Evolutionary conservation across 2,329 filamentous ascomycete species (phyloP).

Genomic region (Didymella lethalis): DNA sequence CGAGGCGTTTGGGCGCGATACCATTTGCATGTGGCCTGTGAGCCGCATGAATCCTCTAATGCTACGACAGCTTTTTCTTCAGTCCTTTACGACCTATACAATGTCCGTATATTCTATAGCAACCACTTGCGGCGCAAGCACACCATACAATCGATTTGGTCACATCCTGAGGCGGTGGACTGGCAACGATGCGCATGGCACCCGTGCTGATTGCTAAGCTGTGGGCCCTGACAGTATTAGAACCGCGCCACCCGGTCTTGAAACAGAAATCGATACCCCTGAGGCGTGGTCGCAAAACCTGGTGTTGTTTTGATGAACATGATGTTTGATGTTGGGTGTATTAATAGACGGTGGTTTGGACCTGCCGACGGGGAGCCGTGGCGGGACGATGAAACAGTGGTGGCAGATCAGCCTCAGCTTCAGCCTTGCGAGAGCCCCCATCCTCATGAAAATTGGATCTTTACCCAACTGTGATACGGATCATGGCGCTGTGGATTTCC

Average conservation of each 20-base stretch:
- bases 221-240: slow-evolving; percentile 14
- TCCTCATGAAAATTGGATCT: too few species aligned
- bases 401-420: not conserved
- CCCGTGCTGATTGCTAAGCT: not conserved
- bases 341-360: slow-evolving; percentile 3
- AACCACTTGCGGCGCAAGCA: not conserved
- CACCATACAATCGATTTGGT: not conserved
- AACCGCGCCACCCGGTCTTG: not conserved
- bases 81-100: not conserved
- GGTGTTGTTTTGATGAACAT: not conserved
- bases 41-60: slow-evolving; percentile 1
- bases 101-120: not conserved
- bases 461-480: not conserved
- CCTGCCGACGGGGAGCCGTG: slow-evolving; percentile 13
- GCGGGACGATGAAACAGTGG: slow-evolving; percentile 18
- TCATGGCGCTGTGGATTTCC: too few species aligned
- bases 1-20: slow-evolving; percentile 15
- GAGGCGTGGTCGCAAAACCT: slow-evolving; percentile 2
- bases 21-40: not conserved
- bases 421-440: too few species aligned
- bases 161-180: not conserved
- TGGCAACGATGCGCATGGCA: not conserved
- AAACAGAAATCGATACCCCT: slow-evolving; percentile 8
- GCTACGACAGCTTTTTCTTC: not conserved
- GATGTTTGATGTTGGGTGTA: slow-evolving; percentile 15